Evolutionary conservation across 139 green algal genomes (phyloP).

Genomic region (Chlamydomonas incerta): DNA sequence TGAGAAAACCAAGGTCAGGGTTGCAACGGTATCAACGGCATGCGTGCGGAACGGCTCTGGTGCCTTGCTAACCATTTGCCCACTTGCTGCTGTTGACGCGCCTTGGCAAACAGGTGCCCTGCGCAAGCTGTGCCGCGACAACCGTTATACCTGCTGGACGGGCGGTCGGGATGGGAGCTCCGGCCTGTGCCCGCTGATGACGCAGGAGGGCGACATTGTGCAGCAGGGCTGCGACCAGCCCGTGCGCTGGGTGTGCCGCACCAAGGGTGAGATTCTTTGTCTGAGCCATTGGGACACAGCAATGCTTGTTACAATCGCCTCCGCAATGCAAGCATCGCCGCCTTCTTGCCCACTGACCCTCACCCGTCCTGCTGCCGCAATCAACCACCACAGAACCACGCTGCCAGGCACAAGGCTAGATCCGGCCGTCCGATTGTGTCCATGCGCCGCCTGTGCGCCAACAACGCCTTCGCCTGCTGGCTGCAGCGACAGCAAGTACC

Average conservation of each 20-base stretch:
- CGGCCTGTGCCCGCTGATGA: not conserved
- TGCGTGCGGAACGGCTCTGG: no score
- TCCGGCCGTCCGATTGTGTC: no score
- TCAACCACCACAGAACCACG: no score
- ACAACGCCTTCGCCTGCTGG: slow-evolving; percentile 20
- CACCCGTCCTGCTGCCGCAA: no score
- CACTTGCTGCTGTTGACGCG: not conserved
- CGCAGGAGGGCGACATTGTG: not conserved
- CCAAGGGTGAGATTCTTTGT: not conserved
- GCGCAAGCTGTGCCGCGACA: not conserved
- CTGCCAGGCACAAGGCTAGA: no score
- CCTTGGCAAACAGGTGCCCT: not conserved
- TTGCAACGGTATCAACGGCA: no score
- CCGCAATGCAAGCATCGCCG: no score
- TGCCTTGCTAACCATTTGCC: no score
- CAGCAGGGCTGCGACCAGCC: slow-evolving; percentile 2
- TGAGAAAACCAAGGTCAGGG: no score
- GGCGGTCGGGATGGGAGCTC: not conserved
- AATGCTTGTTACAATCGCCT: no score
- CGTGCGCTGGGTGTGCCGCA: not conserved
- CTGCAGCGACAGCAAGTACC: not conserved
- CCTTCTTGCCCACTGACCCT: no score
- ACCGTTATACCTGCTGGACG: not conserved
- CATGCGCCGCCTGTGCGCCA: not conserved
- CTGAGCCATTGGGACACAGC: no score